Evolutionary conservation across 2,329 filamentous ascomycete genomes (phyloP), one percentile per base, ranked within the genome.

Genomic region (Cadophora sp.): DNA sequence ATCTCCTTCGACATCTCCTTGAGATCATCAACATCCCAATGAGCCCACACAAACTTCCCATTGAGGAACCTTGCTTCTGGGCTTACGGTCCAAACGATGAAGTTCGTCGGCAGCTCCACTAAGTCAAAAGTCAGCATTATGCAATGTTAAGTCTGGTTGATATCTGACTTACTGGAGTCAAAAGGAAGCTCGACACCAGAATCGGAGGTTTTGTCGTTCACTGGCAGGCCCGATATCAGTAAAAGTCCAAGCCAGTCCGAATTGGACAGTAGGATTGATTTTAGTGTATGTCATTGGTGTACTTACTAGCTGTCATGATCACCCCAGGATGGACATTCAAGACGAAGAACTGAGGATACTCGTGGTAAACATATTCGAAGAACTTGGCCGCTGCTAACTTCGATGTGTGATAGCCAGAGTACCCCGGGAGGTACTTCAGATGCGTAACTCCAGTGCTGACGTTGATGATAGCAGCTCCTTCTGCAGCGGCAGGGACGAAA

Each of bases 21-120:
- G 48, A 86, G 76, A 68, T 86, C 83, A n/a, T 82, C 79, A 0
- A 84, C 79, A 71, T 86, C 84, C 84, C 83, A 86, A 31, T 82
- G 81, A 11, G 80, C 78, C 80, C 81, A 85, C 0, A 85, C 74
- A n/a, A 82, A 80, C 59, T 81, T 81, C 3, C 79, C 77, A 50
- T 79, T 81, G 27, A 85, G 71, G 66, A 85, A 84, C 5, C 70
- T 73, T 0, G 83, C 83, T 67, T 85, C 62, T 1, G 58, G 43
- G 27, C 58, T 60, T 14, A 53, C 40, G 19, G 43, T 29, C 60
- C 65, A 67, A 14, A 63, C 53, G 14, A 58, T n/a, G 26, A 66
- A 66, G 37, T 56, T 22, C 3, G 56, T 26, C 14, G 64, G 58
- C 2, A 66, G 37, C 9, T 62, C 27, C n/a, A 66, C 58, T 62